A percentile compares a stretch with the other conserved stretches of the same genome.
phyloP scores from a whole-genome alignment of 2,329 filamentous ascomycete species.

The Metarhizium robertsii region DNA sequence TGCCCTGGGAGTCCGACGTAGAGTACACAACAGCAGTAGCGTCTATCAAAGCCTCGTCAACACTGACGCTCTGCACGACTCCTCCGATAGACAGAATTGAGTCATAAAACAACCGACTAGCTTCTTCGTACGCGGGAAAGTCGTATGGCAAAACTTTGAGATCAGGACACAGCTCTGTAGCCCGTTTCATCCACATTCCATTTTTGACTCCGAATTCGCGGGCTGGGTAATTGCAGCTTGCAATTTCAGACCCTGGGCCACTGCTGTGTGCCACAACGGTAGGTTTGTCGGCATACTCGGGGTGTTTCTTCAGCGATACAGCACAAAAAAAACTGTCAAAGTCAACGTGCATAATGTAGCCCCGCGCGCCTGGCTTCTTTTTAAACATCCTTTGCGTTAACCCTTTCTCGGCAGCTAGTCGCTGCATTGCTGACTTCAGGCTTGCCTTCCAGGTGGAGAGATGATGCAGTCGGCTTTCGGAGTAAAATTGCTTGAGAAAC shows the following conservation, averaged over 20 bases:
- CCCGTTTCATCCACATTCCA: slow-evolving; percentile 98
- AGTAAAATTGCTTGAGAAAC: slow-evolving; percentile 90
- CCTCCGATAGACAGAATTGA: slow-evolving; percentile 72
- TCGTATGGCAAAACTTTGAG: slow-evolving; percentile 92
- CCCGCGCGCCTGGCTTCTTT: slow-evolving; percentile 51
- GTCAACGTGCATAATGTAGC: slow-evolving; percentile 91
- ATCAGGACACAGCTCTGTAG: slow-evolving; percentile 71
- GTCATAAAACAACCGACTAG: slow-evolving; percentile 80
- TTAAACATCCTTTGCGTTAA: slow-evolving; percentile 34
- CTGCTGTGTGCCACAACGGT: slow-evolving; percentile 81
- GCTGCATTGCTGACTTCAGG: slow-evolving; percentile 80
- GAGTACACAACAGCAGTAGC: slow-evolving; percentile 61
- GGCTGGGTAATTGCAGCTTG: slow-evolving; percentile 93
- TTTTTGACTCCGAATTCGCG: slow-evolving; percentile 83
- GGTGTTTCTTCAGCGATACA: slow-evolving; percentile 70
- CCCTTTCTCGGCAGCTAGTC: slow-evolving; percentile 61
- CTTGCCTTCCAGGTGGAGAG: slow-evolving; percentile 95
- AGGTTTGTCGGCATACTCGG: slow-evolving; percentile 69
- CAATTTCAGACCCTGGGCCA: slow-evolving; percentile 85
- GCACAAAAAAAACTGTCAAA: slow-evolving; percentile 99
- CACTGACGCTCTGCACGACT: slow-evolving; percentile 88
- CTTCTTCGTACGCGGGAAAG: slow-evolving; percentile 88
- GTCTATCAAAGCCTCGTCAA: slow-evolving; percentile 90
- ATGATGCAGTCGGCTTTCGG: slow-evolving; percentile 89
- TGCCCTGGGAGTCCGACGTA: slow-evolving; percentile 56